phyloP scores from a whole-genome alignment of 768 basidiomycete species.

The Boletellus ananiceps region DNA sequence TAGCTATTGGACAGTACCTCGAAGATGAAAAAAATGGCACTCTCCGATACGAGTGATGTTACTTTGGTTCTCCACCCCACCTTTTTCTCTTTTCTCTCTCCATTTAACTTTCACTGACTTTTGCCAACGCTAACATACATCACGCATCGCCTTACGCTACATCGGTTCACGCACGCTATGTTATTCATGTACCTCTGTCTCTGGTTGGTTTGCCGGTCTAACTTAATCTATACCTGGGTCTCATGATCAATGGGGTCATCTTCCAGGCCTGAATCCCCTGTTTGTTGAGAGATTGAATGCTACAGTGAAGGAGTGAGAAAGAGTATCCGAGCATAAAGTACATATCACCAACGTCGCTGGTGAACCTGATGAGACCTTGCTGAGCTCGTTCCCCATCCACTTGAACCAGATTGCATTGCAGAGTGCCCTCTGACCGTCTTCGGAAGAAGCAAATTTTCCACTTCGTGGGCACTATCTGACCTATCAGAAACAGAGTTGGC shows the following conservation, averaged over 20 bases:
- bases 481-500: constrained; percentile 49
- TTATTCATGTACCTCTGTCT: constrained; percentile 23
- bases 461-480: constrained; percentile 66
- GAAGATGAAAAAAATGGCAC: constrained; percentile 79
- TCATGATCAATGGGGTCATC: constrained; percentile 14
- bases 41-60: constrained; percentile 37
- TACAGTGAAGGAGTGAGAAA: constrained; percentile 16
- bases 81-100: background rate
- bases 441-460: constrained; percentile 57
- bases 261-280: constrained; percentile 47
- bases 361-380: constrained; percentile 21
- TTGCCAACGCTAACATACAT: constrained; percentile 11
- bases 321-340: background rate
- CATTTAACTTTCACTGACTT: constrained; percentile 4
- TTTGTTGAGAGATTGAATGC: constrained; percentile 43
- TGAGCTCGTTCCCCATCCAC: constrained; percentile 36
- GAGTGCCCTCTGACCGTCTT: constrained; percentile 17
- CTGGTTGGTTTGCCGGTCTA: constrained; percentile 12
- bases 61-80: background rate
- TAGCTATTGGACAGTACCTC: constrained; percentile 83
- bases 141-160: constrained; percentile 12
- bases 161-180: constrained; percentile 1
- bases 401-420: constrained; percentile 21
- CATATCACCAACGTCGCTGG: constrained; percentile 24
- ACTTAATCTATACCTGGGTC: constrained; percentile 10